These are phyloP conservation scores for Mycosarcoma maydis DNA, from an alignment of 1,284 basidiomycete species.

Conservation along the genomic window DNA sequence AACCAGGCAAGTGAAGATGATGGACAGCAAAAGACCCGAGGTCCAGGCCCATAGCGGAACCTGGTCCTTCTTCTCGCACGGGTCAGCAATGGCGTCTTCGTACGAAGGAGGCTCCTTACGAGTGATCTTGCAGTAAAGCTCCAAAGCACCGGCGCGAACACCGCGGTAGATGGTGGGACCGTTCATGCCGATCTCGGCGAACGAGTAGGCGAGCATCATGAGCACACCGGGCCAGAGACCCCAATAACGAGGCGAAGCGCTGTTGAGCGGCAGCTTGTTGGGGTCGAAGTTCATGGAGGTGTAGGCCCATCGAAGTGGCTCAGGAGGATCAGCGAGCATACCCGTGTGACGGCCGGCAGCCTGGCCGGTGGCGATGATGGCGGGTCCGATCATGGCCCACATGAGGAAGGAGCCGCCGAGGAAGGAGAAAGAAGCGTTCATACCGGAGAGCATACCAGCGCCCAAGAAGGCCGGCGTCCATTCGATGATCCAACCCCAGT, in stretches of 20 bases:
- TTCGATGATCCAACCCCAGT: constrained; percentile 67
- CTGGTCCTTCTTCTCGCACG: constrained; percentile 69
- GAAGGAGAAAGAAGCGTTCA: constrained; percentile 77
- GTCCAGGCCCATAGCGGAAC: constrained; percentile 74
- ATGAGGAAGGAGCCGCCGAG: constrained; percentile 73
- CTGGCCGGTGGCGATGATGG: constrained; percentile 69
- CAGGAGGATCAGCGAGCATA: constrained; percentile 8
- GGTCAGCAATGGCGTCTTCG: constrained; percentile 50
- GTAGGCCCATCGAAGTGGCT: constrained; percentile 45
- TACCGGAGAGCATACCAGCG: constrained; percentile 75
- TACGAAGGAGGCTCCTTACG: constrained; percentile 30
- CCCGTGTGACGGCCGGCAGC: constrained; percentile 35
- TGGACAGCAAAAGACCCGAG: constrained; percentile 70
- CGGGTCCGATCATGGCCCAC: constrained; percentile 75
- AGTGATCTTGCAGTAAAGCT: constrained; percentile 35
- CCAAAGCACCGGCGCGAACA: constrained; percentile 50
- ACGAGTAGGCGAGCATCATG: constrained; percentile 68
- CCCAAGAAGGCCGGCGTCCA: constrained; percentile 77
- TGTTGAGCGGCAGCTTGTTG: constrained; percentile 43
- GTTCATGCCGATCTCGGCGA: constrained; percentile 65
- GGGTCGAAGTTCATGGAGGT: constrained; percentile 48
- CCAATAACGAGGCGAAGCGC: constrained; percentile 76
- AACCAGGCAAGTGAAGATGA: constrained; percentile 73
- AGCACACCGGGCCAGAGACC: constrained; percentile 76
- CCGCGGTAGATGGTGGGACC: constrained; percentile 61